Conservation (phyloP, 768 basidiomycete genomes). For the Trametes gibbosa region DNA sequence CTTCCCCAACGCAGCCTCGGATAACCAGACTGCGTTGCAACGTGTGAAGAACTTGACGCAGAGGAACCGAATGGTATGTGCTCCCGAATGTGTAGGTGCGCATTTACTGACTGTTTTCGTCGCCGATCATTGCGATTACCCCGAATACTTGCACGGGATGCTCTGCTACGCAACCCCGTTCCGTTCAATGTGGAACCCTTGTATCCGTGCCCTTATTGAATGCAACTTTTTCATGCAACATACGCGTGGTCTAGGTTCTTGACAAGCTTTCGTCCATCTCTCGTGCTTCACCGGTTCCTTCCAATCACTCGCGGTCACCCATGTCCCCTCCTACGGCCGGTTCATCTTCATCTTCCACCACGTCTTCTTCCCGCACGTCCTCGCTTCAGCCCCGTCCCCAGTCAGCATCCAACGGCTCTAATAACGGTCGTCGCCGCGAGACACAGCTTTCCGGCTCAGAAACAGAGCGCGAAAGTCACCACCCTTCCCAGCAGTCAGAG, state of each 20-base stretch:
- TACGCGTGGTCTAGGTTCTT: conserved; percentile 44
- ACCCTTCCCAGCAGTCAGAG: conserved; percentile 23
- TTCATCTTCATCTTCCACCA: conserved; percentile 35
- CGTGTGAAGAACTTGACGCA: conserved; percentile 69
- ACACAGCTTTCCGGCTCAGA: conserved; percentile 66
- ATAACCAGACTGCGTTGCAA: conserved; percentile 57
- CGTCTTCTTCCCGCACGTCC: conserved; percentile 30
- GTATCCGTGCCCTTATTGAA: too few species aligned
- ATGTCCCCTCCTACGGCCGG: conserved; percentile 32
- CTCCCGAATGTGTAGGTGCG: conserved; percentile 8
- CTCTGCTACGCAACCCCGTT: neutral
- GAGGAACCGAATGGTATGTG: conserved; percentile 68
- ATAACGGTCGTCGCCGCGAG: conserved; percentile 22
- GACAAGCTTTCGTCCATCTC: conserved; percentile 64
- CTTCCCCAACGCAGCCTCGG: conserved; percentile 32
- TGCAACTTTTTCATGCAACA: conserved; percentile 5
- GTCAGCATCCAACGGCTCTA: conserved; percentile 31
- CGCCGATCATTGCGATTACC: conserved; percentile 1
- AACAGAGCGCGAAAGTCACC: conserved; percentile 68
- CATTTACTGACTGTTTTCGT: conserved; percentile 7
- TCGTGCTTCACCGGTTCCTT: conserved; percentile 55
- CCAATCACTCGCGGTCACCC: conserved; percentile 36
- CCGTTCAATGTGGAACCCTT: neutral
- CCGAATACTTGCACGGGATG: neutral
- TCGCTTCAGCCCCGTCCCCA: conserved; percentile 24